phyloP scores from a whole-genome alignment of 2,329 filamentous ascomycete genomes.

The Thelonectria discophora region DNA sequence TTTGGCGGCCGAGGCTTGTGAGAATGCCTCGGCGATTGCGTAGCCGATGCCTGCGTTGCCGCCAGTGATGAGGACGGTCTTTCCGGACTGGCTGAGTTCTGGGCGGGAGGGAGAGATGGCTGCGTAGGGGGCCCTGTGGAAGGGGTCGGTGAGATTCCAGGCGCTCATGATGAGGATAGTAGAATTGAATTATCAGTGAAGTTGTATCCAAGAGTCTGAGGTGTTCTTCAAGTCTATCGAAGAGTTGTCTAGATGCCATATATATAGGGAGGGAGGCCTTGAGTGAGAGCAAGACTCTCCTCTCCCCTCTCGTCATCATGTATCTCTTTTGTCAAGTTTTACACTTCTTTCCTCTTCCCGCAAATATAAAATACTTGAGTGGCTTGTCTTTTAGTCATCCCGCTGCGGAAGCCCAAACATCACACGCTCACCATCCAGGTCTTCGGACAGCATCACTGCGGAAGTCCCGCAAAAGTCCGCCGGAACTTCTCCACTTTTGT shows the following conservation, averaged over 20 bases:
- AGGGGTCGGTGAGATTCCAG: constrained; percentile 16
- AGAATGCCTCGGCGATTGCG: constrained; percentile 67
- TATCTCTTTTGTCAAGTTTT: neutral
- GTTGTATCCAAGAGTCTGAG: too few species aligned
- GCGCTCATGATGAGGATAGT: neutral
- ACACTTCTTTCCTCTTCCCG: neutral
- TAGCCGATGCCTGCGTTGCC: constrained; percentile 71
- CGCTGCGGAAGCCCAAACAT: neutral
- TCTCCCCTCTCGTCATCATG: neutral
- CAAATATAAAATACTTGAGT: neutral
- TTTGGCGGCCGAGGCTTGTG: constrained; percentile 47
- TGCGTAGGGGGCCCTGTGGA: constrained; percentile 47
- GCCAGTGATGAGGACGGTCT: constrained; percentile 72
- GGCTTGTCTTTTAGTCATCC: neutral
- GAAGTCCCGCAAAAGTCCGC: neutral
- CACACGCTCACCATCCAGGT: neutral
- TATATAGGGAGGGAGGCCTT: too few species aligned
- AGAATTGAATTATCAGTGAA: too few species aligned
- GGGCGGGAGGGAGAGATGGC: constrained; percentile 49
- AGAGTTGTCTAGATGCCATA: too few species aligned
- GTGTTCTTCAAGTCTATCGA: too few species aligned
- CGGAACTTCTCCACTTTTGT: neutral
- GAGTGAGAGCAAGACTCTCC: too few species aligned
- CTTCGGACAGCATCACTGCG: neutral
- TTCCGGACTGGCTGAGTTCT: constrained; percentile 51